phyloP scores from a whole-genome alignment of 805 yeast species.

The Candida pini region DNA sequence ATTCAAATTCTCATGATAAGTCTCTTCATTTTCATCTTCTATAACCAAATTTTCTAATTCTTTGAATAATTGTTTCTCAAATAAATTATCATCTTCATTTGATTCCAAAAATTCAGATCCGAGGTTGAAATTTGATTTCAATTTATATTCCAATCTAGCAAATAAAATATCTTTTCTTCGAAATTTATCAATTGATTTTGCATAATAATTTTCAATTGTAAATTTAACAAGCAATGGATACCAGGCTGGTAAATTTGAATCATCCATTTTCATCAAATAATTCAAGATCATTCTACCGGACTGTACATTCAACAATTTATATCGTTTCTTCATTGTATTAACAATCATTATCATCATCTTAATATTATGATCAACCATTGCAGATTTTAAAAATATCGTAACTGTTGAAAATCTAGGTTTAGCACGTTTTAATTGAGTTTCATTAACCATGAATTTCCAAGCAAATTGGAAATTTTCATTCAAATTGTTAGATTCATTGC shows the following conservation, averaged over 20 bases:
- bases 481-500: background rate
- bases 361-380: slow-evolving; percentile 5
- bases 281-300: slow-evolving; percentile 12
- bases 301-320: slow-evolving; percentile 12
- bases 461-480: background rate
- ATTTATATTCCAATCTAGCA: slow-evolving; percentile 12
- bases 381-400: slow-evolving; percentile 18
- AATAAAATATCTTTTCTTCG: slow-evolving; percentile 15
- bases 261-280: slow-evolving; percentile 9
- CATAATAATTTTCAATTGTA: slow-evolving; percentile 12
- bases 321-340: slow-evolving; percentile 11
- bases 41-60: no score
- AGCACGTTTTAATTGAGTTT: slow-evolving; percentile 1
- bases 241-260: slow-evolving; percentile 11
- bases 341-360: slow-evolving; percentile 11
- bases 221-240: slow-evolving; percentile 14
- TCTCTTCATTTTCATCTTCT: no score
- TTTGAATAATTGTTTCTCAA: no score
- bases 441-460: slow-evolving; percentile 12
- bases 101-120: no score
- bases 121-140: slow-evolving; percentile 7
- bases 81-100: no score
- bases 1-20: no score
- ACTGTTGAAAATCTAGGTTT: slow-evolving; percentile 16
- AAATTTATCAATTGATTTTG: slow-evolving; percentile 11